Evolutionary conservation across 2,329 filamentous ascomycete species (phyloP).

Genomic region (Stagonosporopsis vannaccii): DNA sequence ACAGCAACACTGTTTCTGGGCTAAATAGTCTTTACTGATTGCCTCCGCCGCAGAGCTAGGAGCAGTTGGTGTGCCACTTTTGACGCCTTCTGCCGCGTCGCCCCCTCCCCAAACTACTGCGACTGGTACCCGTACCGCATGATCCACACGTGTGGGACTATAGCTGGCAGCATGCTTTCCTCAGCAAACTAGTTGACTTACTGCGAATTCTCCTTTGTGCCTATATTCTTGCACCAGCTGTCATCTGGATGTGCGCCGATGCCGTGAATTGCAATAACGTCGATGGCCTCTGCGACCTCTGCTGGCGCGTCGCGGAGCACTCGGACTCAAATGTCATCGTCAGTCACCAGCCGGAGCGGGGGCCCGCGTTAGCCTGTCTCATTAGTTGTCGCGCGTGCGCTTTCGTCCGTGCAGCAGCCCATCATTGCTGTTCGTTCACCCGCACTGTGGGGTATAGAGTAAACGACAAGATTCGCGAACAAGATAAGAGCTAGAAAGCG

Average conservation of each 20-base stretch:
- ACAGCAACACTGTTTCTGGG: background rate
- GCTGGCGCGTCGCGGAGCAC: too few species aligned
- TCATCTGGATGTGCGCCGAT: slow-evolving; percentile 39
- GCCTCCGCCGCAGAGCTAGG: slow-evolving; percentile 14
- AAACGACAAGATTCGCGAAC: background rate
- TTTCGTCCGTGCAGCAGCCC: slow-evolving; percentile 6
- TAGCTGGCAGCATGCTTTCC: slow-evolving; percentile 30
- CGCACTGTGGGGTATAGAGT: background rate
- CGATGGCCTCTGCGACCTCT: too few species aligned
- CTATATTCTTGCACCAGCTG: slow-evolving; percentile 39
- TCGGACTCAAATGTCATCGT: slow-evolving; percentile 33
- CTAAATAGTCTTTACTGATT: background rate
- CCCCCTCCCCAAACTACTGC: slow-evolving; percentile 33
- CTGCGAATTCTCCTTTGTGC: slow-evolving; percentile 17
- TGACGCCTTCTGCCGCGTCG: slow-evolving; percentile 29
- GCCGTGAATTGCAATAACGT: slow-evolving; percentile 39
- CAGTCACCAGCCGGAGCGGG: slow-evolving; percentile 26
- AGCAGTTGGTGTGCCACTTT: slow-evolving; percentile 31
- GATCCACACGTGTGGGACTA: slow-evolving; percentile 34
- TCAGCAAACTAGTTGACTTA: slow-evolving; percentile 38
- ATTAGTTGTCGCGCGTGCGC: slow-evolving; percentile 9
- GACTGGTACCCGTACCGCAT: slow-evolving; percentile 41
- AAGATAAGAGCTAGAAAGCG: background rate
- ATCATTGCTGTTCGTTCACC: slow-evolving; percentile 13
- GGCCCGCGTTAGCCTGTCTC: slow-evolving; percentile 13